These are phyloP conservation scores for Phytophthora crassamura DNA, from an alignment of 352 stramenopile genomes.

Conservation along the genomic window DNA sequence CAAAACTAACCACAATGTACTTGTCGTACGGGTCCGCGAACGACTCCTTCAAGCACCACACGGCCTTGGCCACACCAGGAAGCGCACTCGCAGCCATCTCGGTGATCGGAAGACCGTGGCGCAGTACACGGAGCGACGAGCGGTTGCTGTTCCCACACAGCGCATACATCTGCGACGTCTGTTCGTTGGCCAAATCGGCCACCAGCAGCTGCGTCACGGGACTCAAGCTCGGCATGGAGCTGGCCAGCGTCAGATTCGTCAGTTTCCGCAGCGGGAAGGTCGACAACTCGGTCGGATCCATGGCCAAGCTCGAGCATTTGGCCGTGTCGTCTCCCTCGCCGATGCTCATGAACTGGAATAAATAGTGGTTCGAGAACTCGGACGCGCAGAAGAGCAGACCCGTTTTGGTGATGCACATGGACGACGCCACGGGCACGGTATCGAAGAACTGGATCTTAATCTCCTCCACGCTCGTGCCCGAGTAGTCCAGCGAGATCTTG, in stretches of 20 bases:
- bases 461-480: constrained; percentile 80
- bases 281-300: constrained; percentile 64
- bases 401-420: constrained; percentile 98
- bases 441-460: constrained; percentile 96
- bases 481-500: constrained; percentile 96
- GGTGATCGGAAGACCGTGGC: constrained; percentile 96
- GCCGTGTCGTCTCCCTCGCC: constrained; percentile 92
- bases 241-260: constrained; percentile 90
- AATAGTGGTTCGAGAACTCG: constrained; percentile 98
- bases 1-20: constrained; percentile 99
- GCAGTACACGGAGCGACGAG: constrained; percentile 95
- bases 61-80: constrained; percentile 94
- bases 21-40: constrained; percentile 77
- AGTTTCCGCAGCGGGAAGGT: constrained; percentile 85
- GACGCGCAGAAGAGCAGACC: constrained; percentile 96
- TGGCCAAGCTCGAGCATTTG: constrained; percentile 70
- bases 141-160: constrained; percentile 94
- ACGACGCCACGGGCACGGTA: constrained; percentile 93
- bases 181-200: constrained; percentile 95
- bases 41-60: constrained; percentile 95
- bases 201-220: constrained; percentile 96
- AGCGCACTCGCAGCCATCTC: constrained; percentile 97
- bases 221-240: constrained; percentile 88
- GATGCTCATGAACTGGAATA: constrained; percentile 98
- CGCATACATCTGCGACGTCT: constrained; percentile 97